Evolutionary conservation across 2,329 filamentous ascomycete species (phyloP).

Genomic region (Arthrobotrys sinensis): DNA sequence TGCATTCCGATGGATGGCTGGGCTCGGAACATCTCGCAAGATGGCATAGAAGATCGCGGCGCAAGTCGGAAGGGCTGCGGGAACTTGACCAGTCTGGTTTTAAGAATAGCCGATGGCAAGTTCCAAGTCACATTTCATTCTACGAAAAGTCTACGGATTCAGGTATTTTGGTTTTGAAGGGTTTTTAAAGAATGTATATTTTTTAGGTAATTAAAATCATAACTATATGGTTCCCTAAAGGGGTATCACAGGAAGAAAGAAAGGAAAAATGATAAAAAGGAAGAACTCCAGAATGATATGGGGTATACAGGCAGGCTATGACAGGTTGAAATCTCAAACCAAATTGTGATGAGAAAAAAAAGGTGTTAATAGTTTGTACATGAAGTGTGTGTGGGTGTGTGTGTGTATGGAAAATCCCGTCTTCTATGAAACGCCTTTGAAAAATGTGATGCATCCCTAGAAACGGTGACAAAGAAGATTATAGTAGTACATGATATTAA

Average conservation of each 20-base stretch:
- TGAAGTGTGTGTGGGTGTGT: slow-evolving; percentile 32
- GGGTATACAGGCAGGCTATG: slow-evolving; percentile 60
- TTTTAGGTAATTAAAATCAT: slow-evolving; percentile 40
- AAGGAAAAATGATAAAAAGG: slow-evolving; percentile 23
- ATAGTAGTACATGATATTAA: slow-evolving; percentile 56
- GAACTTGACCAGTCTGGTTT: slow-evolving; percentile 7
- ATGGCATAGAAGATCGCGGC: background rate
- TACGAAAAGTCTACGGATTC: slow-evolving; percentile 4
- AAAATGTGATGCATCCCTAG: slow-evolving; percentile 53
- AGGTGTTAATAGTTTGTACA: slow-evolving; percentile 42
- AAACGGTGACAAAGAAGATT: slow-evolving; percentile 33
- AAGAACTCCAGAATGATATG: slow-evolving; percentile 56
- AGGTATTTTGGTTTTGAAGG: slow-evolving; percentile 22
- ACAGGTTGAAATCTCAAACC: slow-evolving; percentile 34
- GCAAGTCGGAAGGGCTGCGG: slow-evolving; percentile 14
- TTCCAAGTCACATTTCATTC: slow-evolving; percentile 4
- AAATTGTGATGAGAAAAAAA: slow-evolving; percentile 30
- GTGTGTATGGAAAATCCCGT: slow-evolving; percentile 13
- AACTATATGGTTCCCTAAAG: slow-evolving; percentile 51
- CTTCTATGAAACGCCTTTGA: slow-evolving; percentile 59
- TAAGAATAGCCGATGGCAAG: slow-evolving; percentile 1
- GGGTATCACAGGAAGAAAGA: slow-evolving; percentile 55
- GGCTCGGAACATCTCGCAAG: slow-evolving; percentile 26
- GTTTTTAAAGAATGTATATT: slow-evolving; percentile 47
- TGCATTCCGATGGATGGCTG: slow-evolving; percentile 47